Evolutionary conservation across 1,139 yeast genomes (phyloP).

Genomic region (Zhuliangozyma blackwelliae): DNA sequence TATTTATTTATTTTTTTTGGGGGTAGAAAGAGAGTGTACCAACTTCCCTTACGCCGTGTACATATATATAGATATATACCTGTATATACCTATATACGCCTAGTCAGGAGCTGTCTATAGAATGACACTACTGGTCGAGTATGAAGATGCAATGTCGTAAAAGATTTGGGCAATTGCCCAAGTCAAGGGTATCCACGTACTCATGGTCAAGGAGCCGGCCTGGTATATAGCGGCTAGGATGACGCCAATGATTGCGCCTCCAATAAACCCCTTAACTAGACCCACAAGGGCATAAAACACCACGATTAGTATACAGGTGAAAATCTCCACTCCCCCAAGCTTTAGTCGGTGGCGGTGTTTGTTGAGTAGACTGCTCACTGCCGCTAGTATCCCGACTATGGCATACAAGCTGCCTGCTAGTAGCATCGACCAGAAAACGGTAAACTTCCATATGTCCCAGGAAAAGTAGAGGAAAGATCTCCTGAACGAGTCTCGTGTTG

Average conservation of each 20-base stretch:
- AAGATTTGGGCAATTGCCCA: constrained; percentile 70
- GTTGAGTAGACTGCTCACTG: constrained; percentile 29
- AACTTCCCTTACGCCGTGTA: too few relatives aligned
- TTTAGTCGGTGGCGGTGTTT: constrained; percentile 17
- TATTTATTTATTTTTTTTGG: too few relatives aligned
- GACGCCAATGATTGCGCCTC: constrained; percentile 76
- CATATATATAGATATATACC: too few relatives aligned
- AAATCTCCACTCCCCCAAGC: constrained; percentile 10
- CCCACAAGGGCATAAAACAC: constrained; percentile 49
- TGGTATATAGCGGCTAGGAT: constrained; percentile 59
- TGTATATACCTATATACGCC: too few relatives aligned
- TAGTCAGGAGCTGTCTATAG: constrained; percentile 20
- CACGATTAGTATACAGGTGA: constrained; percentile 31
- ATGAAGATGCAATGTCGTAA: constrained; percentile 63
- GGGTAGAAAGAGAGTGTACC: too few relatives aligned
- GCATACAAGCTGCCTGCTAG: constrained; percentile 60
- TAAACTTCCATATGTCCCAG: constrained; percentile 79
- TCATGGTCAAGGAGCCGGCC: constrained; percentile 77
- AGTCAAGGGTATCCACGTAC: constrained; percentile 89
- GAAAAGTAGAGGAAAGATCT: constrained; percentile 63
- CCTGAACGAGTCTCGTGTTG: constrained; percentile 37
- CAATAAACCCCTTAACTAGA: constrained; percentile 57
- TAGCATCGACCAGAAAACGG: constrained; percentile 76
- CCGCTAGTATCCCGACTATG: constrained; percentile 63
- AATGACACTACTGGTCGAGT: constrained; percentile 40